Base-by-base conservation (phyloP, 192 early-diverging fungal genomes). In the Umbelopsis sp. region DNA sequence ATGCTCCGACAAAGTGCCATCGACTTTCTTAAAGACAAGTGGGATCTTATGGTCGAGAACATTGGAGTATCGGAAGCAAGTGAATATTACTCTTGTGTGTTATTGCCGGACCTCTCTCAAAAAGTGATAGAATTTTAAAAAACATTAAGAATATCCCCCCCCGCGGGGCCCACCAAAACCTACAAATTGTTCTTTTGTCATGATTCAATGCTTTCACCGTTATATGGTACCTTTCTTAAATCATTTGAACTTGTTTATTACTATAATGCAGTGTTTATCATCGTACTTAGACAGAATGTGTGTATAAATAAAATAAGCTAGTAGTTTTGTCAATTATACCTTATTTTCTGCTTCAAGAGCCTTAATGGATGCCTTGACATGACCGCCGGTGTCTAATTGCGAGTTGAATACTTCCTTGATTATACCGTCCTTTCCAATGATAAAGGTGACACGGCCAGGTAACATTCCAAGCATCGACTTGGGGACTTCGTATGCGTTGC, bases 341-440 rank as follows among this genome's bases (percentile, higher is more conserved):
- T 62, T 62, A 31, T 34, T 62, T 26, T 70, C 53, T 29, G 50
- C 43, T 62, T 80, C 45, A 38, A 82, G 45, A 4, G 74, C 66
- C 52, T 79, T 69, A 22, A 79, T 59, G 51, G 74, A 68, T 41
- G 41, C 68, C 22, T 70, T 80, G 10, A 73, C 74, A 66, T 82
- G 77, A 21, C 79, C 69, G 10, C 47, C 21, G 45, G 73, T 66
- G 52, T 74, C 72, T 16, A 79, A 50, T 8, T 71, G 66, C 24
- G 81, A 82, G 49, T 79, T 76, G 32, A 79, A 82, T 16, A 79
- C 74, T 53, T 82, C 77, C 2, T 44, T 66, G 34, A 82, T 26
- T 9, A 68, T 50, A 25, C 81, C 81, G n/a, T 82, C 77, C 36
- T 68, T 72, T 56, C 49, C 68, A 31, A 82, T 79, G 12, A 82